Conservation (phyloP, 371 early-diverging fungal species). For the Mucor sp. region DNA sequence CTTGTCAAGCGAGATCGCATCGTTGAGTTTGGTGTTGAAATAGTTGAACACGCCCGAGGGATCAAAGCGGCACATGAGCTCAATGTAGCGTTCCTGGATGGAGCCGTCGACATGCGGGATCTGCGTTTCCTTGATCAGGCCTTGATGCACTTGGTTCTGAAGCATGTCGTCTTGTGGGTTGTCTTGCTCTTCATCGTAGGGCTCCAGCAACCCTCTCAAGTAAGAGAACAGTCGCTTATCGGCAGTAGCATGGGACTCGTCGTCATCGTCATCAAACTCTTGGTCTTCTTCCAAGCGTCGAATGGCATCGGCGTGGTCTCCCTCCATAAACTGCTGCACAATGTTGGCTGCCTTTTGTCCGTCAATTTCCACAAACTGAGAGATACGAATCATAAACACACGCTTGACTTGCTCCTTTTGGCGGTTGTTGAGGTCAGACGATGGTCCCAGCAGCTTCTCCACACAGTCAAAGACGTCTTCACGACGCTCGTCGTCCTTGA, state of each 20-base stretch:
- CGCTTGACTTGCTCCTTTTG: conserved; percentile 62
- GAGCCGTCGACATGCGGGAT: conserved; percentile 23
- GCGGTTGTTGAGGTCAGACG: conserved; percentile 51
- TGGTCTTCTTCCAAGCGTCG: conserved; percentile 54
- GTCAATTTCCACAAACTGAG: conserved; percentile 71
- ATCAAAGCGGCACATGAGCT: conserved; percentile 70
- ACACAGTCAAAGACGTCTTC: conserved; percentile 64
- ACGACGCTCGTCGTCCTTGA: conserved; percentile 66
- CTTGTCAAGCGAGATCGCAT: conserved; percentile 56
- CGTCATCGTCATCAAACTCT: conserved; percentile 51
- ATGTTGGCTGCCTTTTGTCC: conserved; percentile 64
- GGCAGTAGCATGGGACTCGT: conserved; percentile 40
- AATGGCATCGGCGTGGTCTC: conserved; percentile 66
- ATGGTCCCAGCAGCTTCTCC: conserved; percentile 49
- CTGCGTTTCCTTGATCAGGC: conserved; percentile 10
- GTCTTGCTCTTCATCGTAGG: conserved; percentile 18
- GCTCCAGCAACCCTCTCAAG: conserved; percentile 70
- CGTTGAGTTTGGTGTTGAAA: conserved; percentile 61
- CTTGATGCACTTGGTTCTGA: conserved; percentile 12
- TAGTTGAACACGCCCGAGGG: conserved; percentile 68
- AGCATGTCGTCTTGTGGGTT: conserved; percentile 1
- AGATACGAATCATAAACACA: conserved; percentile 64
- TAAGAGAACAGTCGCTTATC: conserved; percentile 67
- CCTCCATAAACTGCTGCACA: conserved; percentile 61
- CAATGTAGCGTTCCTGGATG: conserved; percentile 71